Base-by-base conservation (phyloP, 2,329 filamentous ascomycete species). In the Talaromyces funiculosus region DNA sequence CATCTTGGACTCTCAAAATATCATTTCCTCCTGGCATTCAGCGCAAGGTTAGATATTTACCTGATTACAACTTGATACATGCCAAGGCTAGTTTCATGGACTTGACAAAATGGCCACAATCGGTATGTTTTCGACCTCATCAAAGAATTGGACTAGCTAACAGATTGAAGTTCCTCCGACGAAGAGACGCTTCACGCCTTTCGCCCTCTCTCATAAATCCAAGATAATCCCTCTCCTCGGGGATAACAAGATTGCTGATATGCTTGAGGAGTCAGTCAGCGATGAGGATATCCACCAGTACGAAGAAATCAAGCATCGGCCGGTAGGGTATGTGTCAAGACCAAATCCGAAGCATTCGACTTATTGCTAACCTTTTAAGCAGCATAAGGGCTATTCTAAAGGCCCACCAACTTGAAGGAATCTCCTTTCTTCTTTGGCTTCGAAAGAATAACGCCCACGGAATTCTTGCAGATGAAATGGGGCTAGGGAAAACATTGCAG, bases 381-480 rank as follows among this genome's bases (percentile, higher is more conserved):
- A 77, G 73, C 2, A 75, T 85, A 12, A 78, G 67, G 1, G 82
- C 82, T 0, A 75, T 66, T 0, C 79, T 83, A 70, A 83, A 82
- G 64, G 75, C 78, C 3, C 81, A 83, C 51, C 81, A 82, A 61
- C 66, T 82, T 0, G 75, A 78, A 3, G 81, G 80, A 0, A 69
- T 83, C 0, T 80, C 78, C 0, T 82, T 81, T 65, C 72, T 83
- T 7, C 66, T 80, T 0, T 75, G 80, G 29, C 40, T 72, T 1
- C 53, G 66, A 37, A 62, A 49, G 0, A 73, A 73, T 24, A 66
- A 66, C 4, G 53, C 68, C 0, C 63, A 67, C 9, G 70, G 70
- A 1, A 67, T 73, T 1, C 59, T 71, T 0, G 68, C 60, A 0
- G 71, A 72, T 43, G 70, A 68, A 5, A 73, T 73, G 71, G 71